Conservation (phyloP, 129 eudicot species). For the Daucus carota region DH1_v3.0 NC_030387.2:25890001-25890500, state of each 20-base stretch:
- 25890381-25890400: background rate
- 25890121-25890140: background rate
- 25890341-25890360: constrained; percentile 79
- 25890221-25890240: constrained; percentile 86
- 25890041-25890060: background rate
- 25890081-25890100: background rate
- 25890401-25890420: background rate
- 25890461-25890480: background rate
- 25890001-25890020: background rate
- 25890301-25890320: constrained; percentile 68
- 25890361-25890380: background rate
- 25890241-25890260: constrained; percentile 63
- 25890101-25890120: background rate
- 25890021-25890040: background rate
- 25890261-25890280: constrained; percentile 81
- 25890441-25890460: background rate
- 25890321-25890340: constrained; percentile 94
- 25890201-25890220: constrained; percentile 95
- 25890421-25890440: background rate
- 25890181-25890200: constrained; percentile 90
- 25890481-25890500: background rate
- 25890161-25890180: constrained; percentile 54
- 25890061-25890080: background rate
- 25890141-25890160: background rate
- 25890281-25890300: constrained; percentile 90